Evolutionary conservation across 805 yeast genomes (phyloP).

Genomic region (Saccharomyces kudriavzevii): DNA sequence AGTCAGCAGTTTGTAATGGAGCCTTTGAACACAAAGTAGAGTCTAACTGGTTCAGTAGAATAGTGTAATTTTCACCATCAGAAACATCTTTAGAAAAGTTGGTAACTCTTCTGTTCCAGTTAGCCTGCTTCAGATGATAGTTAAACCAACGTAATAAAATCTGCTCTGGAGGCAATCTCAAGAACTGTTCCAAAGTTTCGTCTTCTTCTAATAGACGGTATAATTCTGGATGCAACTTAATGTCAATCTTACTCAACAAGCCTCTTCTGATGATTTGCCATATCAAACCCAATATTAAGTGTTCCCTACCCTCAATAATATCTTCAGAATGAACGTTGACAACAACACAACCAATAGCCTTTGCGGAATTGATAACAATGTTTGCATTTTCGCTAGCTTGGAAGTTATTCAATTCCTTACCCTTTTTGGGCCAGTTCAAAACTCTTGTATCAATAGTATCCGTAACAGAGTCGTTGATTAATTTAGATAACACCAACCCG

Average conservation of each 20-base stretch:
- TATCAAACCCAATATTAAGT: conserved; percentile 79
- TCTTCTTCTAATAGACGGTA: conserved; percentile 92
- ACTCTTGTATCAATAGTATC: conserved; percentile 98
- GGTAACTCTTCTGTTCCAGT: conserved; percentile 74
- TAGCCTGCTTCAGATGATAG: conserved; percentile 88
- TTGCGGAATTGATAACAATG: conserved; percentile 95
- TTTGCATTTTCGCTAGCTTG: conserved; percentile 96
- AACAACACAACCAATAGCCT: conserved; percentile 97
- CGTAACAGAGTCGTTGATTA: conserved; percentile 95
- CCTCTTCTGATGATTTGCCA: conserved; percentile 99
- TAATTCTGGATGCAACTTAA: conserved; percentile 91
- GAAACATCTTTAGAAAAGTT: conserved; percentile 83
- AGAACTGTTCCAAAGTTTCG: conserved; percentile 92
- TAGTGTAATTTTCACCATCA: conserved; percentile 93
- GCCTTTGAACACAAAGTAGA: conserved; percentile 73
- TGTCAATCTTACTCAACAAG: conserved; percentile 86
- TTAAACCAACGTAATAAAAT: conserved; percentile 95
- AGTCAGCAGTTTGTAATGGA: conserved; percentile 73
- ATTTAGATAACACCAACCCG: conserved; percentile 84
- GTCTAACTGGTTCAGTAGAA: conserved; percentile 78
- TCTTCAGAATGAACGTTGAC: conserved; percentile 96
- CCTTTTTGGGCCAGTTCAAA: conserved; percentile 75
- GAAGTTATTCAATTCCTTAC: conserved; percentile 80
- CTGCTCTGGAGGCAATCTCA: conserved; percentile 96
- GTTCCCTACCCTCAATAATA: conserved; percentile 89